These are phyloP conservation scores for Lactarius deliciosus DNA, from an alignment of 768 basidiomycete species.

Conservation along the genomic window DNA sequence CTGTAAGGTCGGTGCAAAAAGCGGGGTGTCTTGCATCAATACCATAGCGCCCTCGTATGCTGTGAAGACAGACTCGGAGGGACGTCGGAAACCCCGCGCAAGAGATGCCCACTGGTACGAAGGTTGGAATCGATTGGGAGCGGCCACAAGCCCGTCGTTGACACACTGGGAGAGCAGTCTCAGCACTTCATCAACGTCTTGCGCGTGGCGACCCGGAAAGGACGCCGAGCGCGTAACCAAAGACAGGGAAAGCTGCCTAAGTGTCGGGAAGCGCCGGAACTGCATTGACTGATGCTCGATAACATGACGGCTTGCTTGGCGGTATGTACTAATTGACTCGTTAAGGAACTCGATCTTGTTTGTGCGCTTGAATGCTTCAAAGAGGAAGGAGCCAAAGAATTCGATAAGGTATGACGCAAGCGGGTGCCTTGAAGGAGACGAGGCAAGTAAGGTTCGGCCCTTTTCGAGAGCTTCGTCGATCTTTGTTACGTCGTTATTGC, in stretches of 20 bases:
- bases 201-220: background rate
- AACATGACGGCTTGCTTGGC: background rate
- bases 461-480: too few relatives aligned
- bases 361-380: background rate
- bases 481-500: too few relatives aligned
- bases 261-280: background rate
- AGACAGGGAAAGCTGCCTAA: background rate
- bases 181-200: background rate
- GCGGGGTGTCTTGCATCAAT: background rate
- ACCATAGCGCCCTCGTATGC: constrained; percentile 4
- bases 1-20: constrained; percentile 4
- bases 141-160: background rate
- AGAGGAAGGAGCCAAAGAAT: background rate
- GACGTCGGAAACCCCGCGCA: background rate
- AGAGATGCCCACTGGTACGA: background rate
- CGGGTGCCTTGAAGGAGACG: background rate
- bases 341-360: background rate
- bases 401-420: background rate
- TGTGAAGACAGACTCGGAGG: background rate
- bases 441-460: background rate
- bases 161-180: background rate
- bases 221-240: background rate
- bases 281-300: too few relatives aligned
- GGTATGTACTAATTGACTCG: background rate
- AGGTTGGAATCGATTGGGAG: background rate